Percentiles rank a stretch among this genome's conserved stretches.
These are phyloP conservation scores for Fusarium falciforme DNA, from an alignment of 2,329 filamentous ascomycete species.

Conservation along the genomic window DNA sequence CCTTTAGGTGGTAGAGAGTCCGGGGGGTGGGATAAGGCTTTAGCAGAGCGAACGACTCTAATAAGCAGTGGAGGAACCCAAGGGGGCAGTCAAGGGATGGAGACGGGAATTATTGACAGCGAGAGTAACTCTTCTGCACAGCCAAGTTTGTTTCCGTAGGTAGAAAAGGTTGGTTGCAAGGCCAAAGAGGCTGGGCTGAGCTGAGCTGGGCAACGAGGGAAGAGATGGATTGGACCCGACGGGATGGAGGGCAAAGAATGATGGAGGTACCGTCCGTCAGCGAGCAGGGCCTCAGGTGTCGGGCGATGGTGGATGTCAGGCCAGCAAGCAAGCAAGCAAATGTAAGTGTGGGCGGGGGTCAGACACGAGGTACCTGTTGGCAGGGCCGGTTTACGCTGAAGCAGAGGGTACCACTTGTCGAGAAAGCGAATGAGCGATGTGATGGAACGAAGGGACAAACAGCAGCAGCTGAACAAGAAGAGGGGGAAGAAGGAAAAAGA, in stretches of 20 bases:
- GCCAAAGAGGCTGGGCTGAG: neutral
- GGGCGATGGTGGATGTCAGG: constrained; percentile 7
- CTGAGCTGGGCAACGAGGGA: neutral
- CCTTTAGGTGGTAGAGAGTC: constrained; percentile 4
- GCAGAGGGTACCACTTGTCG: constrained; percentile 13
- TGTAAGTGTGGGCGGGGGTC: constrained; percentile 8
- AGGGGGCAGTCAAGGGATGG: neutral
- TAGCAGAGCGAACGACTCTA: constrained; percentile 1
- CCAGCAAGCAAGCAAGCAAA: neutral
- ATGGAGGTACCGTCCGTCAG: neutral
- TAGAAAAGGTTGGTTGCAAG: neutral
- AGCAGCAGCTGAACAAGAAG: neutral
- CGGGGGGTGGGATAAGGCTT: constrained; percentile 3
- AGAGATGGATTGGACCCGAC: neutral
- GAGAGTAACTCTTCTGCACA: neutral
- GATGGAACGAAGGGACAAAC: constrained; percentile 11
- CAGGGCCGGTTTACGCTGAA: constrained; percentile 17
- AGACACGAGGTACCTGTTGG: constrained; percentile 5
- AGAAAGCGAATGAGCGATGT: constrained; percentile 18
- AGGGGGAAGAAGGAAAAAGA: constrained; percentile 1
- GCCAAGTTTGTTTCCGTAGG: neutral
- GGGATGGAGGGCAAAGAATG: neutral
- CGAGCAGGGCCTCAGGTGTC: neutral
- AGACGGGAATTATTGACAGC: neutral
- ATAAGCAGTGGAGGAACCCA: constrained; percentile 1